Percentiles rank a stretch among this genome's conserved stretches.
These are phyloP conservation scores for Boletus sensibilis DNA, from an alignment of 768 basidiomycete species.

Conservation along the genomic window DNA sequence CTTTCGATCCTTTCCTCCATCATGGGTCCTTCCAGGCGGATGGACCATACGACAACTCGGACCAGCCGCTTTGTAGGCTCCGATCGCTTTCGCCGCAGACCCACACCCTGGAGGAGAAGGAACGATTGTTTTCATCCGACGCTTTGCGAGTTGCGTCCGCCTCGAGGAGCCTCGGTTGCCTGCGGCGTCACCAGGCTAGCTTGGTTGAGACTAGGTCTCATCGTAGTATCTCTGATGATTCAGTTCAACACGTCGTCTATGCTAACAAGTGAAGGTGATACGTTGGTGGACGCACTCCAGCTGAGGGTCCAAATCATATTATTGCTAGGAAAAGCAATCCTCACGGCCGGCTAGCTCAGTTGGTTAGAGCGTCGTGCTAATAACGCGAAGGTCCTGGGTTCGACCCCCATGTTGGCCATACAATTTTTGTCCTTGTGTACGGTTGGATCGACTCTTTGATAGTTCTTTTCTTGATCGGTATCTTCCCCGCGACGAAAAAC, in stretches of 20 bases:
- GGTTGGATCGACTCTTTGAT: too few relatives aligned
- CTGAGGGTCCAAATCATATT: too few relatives aligned
- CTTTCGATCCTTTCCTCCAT: background rate
- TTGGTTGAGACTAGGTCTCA: background rate
- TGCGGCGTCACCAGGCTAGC: background rate
- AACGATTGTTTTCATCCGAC: background rate
- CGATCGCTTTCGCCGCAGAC: background rate
- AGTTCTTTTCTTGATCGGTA: too few relatives aligned
- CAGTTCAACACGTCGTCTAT: background rate
- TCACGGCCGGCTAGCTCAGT: constrained; percentile 82
- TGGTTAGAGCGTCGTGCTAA: constrained; percentile 92
- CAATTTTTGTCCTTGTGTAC: background rate
- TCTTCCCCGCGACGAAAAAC: background rate
- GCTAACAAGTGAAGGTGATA: too few relatives aligned
- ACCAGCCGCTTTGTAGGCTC: background rate
- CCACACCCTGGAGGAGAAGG: background rate
- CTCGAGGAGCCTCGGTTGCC: background rate
- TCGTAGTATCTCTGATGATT: too few relatives aligned
- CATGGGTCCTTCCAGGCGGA: background rate
- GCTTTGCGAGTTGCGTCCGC: too few relatives aligned
- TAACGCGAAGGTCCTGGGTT: constrained; percentile 26
- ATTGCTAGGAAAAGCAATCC: too few relatives aligned
- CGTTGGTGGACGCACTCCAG: too few relatives aligned
- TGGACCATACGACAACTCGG: background rate
- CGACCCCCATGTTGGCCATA: constrained; percentile 22